Base-by-base conservation (phyloP, 2,329 filamentous ascomycete species). In the Diplodia seriata region DNA sequence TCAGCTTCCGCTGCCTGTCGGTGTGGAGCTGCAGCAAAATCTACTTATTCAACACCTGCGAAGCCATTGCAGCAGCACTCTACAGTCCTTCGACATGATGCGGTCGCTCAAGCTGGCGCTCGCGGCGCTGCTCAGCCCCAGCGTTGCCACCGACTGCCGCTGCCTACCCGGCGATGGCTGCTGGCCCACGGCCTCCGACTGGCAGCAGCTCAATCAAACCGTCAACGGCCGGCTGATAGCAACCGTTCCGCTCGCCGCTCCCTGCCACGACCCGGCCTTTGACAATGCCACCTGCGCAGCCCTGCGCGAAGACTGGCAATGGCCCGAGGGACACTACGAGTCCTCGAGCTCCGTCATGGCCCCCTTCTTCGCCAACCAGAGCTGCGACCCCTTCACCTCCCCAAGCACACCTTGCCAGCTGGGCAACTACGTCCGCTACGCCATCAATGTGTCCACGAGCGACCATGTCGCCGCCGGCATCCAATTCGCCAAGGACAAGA, bases 181-280 rank as follows among this genome's bases (percentile, higher is more conserved):
- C 55, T 87, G 85, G 86, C 86, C 86, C 0, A 81, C 80, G 0
- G 68, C 78, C 12, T 71, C 76, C 1, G 75, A 75, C 15, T 88
- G 85, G 85, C 68, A 72, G 11, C 70, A 71, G 15, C 78, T 88
- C 65, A 85, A 86, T 73, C 71, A 76, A 12, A 80, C 81, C 2
- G 73, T 82, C 29, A 75, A 74, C 14, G 83, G 84, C 7, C 75
- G 76, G 36, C 78, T 86, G 26, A 71, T 85, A 65, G 64, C 64
- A 3, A 77, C 85, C 31, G 43, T 75, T 69, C 81, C 84, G 69
- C 81, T 82, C 38, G 83, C 80, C 72, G 78, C 79, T 73, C 78
- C 82, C 72, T 84, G 83, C 70, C 82, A 84, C 72, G 73, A 70
- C 69, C 71, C 79, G 66, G 69, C 75, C 18, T 71, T 71, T 51